These are phyloP conservation scores for Thermomucor indicae-seudaticae DNA, from an alignment of 371 early-diverging fungal genomes.

Conservation along the genomic window DNA sequence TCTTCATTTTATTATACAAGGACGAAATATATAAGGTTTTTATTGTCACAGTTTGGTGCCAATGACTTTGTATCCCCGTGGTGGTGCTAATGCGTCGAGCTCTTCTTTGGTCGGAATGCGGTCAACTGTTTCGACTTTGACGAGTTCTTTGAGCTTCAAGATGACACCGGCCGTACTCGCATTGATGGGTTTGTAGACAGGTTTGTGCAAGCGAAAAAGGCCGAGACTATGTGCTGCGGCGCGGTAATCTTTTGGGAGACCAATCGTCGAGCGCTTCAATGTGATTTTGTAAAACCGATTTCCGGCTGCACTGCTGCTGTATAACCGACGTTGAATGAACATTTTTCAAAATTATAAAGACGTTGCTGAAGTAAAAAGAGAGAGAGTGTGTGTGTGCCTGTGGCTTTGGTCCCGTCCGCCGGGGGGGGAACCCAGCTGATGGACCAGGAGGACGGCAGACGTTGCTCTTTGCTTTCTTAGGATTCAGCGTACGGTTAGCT, in stretches of 20 bases:
- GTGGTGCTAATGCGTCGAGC: slow-evolving; percentile 38
- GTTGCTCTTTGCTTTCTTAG: no score
- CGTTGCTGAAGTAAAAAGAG: background rate
- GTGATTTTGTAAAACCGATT: slow-evolving; percentile 56
- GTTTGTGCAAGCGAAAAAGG: slow-evolving; percentile 51
- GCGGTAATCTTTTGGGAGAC: slow-evolving; percentile 48
- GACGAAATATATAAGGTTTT: no score
- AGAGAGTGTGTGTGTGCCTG: background rate
- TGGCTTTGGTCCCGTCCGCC: no score
- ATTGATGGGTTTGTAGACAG: slow-evolving; percentile 58
- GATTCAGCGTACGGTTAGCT: no score
- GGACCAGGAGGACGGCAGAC: no score
- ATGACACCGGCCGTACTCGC: slow-evolving; percentile 70
- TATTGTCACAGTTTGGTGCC: slow-evolving; percentile 38
- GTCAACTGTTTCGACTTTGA: slow-evolving; percentile 67
- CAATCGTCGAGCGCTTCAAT: slow-evolving; percentile 56
- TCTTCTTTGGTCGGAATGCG: slow-evolving; percentile 43
- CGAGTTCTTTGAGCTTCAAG: slow-evolving; percentile 77
- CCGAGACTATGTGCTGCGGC: slow-evolving; percentile 56
- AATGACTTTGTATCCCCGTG: slow-evolving; percentile 56
- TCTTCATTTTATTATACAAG: no score
- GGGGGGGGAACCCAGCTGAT: no score
- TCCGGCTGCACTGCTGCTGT: slow-evolving; percentile 24
- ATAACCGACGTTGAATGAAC: slow-evolving; percentile 22
- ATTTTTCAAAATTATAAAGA: no score